Conservation (phyloP, 768 basidiomycete species). For the Clavaria fumosa region DNA sequence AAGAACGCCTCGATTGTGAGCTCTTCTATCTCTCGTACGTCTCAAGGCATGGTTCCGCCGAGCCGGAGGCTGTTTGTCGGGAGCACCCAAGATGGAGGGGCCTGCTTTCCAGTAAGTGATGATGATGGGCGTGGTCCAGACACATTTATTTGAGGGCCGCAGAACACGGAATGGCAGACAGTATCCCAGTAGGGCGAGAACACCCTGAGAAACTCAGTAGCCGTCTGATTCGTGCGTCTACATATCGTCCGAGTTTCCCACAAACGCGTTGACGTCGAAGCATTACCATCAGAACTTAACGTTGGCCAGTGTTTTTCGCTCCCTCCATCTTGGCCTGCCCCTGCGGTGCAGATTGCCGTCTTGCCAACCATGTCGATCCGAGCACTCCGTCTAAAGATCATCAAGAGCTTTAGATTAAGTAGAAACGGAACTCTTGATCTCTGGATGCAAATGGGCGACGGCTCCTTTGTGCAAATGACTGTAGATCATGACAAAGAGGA, state of each 20-base stretch:
- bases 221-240: constrained; percentile 40
- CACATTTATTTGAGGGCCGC: constrained; percentile 4
- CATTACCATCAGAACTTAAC: constrained; percentile 8
- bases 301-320: constrained; percentile 4
- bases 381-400: constrained; percentile 46
- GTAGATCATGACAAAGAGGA: constrained; percentile 33
- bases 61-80: constrained; percentile 27
- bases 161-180: constrained; percentile 47
- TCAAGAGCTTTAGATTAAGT: constrained; percentile 30
- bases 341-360: too few species aligned
- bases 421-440: constrained; percentile 23
- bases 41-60: constrained; percentile 27
- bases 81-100: constrained; percentile 51
- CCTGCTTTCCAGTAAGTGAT: constrained; percentile 43
- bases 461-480: constrained; percentile 29
- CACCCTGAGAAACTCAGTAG: constrained; percentile 38
- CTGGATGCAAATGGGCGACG: constrained; percentile 43
- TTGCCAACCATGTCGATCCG: constrained; percentile 57
- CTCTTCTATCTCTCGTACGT: constrained; percentile 66
- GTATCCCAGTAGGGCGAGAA: constrained; percentile 15
- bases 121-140: constrained; percentile 1
- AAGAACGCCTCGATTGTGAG: constrained; percentile 70
- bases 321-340: too few species aligned
- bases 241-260: not conserved
- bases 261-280: not conserved